Evolutionary conservation across 1,284 basidiomycete species (phyloP), one percentile per base, ranked within the genome.

Genomic region (Tylopilus orsonianus): DNA sequence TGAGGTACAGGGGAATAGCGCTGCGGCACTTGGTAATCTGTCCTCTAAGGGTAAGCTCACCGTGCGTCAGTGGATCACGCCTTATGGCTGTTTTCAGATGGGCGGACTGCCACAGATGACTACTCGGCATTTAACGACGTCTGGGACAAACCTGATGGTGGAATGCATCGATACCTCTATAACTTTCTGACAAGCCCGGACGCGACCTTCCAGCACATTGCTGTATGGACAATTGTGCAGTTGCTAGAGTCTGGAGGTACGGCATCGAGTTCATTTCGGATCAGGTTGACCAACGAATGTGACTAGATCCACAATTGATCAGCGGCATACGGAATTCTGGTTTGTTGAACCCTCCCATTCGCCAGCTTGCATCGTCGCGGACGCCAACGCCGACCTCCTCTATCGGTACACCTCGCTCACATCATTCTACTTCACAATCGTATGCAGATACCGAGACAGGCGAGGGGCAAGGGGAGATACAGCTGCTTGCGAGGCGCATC

Each of bases 161-260:
- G 97, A 33, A 87, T 99, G 75, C 95, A 98, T 67, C 85, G 84
- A 54, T 99, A 99, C 70, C 78, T 99, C 36, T 88, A 93, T 63
- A 85, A 93, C 40, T 99, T 99, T 85, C 73, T 99, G 56, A 93
- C 87, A 47, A 93, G 89, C 62, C 77, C 90, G 14, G 97, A 99
- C 67, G 90, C 93, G n/a, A 99, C 97, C 0, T 99, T 99, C 87
- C 96, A 98, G 71, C 97, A 99, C 68, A 99, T 99, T 59, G 97
- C 97, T 24, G 95, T 99, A 35, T 97, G 94, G 94, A 98, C 96
- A 1, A 95, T 98, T 55, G 95, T 98, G 10, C 96, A 99, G 66
- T 74, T 99, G 23, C 79, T 99, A 23, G 97, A 99, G 69, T 94
- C 93, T 23, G 90, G 92, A 56, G 90, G 90, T 87, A 65, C 52